These are phyloP conservation scores for Bacidia rubella DNA, from an alignment of 495 filamentous ascomycete species.

Conservation along the genomic window DNA sequence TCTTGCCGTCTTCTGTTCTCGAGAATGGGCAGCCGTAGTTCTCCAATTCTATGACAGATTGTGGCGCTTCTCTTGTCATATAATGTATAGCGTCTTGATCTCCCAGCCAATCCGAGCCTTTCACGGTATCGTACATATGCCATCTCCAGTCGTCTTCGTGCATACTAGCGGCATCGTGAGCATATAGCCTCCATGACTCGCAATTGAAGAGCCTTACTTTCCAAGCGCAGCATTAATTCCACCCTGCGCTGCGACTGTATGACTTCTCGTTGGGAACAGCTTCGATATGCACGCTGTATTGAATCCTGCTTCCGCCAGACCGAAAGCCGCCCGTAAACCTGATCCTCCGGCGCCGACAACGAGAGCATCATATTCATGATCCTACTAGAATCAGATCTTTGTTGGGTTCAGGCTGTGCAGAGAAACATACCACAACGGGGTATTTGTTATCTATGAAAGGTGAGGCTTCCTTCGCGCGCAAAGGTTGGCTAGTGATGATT, in stretches of 20 bases:
- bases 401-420: neutral
- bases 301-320: constrained; percentile 93
- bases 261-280: constrained; percentile 88
- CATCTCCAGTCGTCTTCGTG: constrained; percentile 93
- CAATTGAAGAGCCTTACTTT: constrained; percentile 39
- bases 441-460: constrained; percentile 75
- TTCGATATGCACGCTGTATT: constrained; percentile 98
- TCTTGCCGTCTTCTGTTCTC: constrained; percentile 90
- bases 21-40: constrained; percentile 98
- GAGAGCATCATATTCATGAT: constrained; percentile 74
- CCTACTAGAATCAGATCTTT: constrained; percentile 26
- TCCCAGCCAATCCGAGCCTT: constrained; percentile 96
- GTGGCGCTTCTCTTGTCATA: constrained; percentile 92
- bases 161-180: constrained; percentile 36
- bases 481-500: constrained; percentile 69
- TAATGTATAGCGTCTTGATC: constrained; percentile 99
- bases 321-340: constrained; percentile 89
- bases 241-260: constrained; percentile 90
- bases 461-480: constrained; percentile 84
- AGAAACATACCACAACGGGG: constrained; percentile 68
- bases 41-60: constrained; percentile 85
- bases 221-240: constrained; percentile 94
- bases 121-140: constrained; percentile 99
- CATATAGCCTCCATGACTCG: neutral
- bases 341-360: constrained; percentile 91